phyloP scores from a whole-genome alignment of 116 monocot genomes.

The Papilionanthe hybrid region DNA sequence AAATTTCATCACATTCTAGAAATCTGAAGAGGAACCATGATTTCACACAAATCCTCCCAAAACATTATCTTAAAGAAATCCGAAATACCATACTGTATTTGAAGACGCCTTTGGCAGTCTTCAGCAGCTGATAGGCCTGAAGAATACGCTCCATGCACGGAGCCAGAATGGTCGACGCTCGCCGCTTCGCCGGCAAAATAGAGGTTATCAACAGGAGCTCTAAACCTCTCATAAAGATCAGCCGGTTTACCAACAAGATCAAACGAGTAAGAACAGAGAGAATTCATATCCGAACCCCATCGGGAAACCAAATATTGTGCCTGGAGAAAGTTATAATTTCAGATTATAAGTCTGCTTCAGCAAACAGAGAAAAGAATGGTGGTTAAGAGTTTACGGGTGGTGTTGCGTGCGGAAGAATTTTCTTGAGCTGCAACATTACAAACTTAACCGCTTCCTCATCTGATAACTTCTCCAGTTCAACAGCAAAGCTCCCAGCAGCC shows the following conservation, averaged over 20 bases:
- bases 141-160: constrained; percentile 53
- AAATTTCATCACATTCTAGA: constrained; percentile 52
- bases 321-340: constrained; percentile 6
- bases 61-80: constrained; percentile 43
- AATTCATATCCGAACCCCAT: constrained; percentile 43
- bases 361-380: background rate
- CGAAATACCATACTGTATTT: constrained; percentile 39
- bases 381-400: constrained; percentile 29
- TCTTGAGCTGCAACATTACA: constrained; percentile 38
- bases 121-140: constrained; percentile 40
- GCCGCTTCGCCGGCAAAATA: constrained; percentile 57
- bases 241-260: constrained; percentile 45
- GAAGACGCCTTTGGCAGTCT: constrained; percentile 42
- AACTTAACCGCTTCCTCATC: constrained; percentile 34
- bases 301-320: constrained; percentile 38
- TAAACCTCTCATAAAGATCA: constrained; percentile 42
- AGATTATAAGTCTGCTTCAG: background rate
- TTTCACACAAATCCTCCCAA: constrained; percentile 62
- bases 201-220: constrained; percentile 41
- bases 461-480: constrained; percentile 43
- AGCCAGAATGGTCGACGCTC: constrained; percentile 40
- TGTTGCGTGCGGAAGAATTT: constrained; percentile 42
- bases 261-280: constrained; percentile 39
- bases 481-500: constrained; percentile 45
- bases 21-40: constrained; percentile 79